Evolutionary conservation across 148 eudicot genomes (phyloP).

Genomic region (Fagopyrum tataricum): DNA sequence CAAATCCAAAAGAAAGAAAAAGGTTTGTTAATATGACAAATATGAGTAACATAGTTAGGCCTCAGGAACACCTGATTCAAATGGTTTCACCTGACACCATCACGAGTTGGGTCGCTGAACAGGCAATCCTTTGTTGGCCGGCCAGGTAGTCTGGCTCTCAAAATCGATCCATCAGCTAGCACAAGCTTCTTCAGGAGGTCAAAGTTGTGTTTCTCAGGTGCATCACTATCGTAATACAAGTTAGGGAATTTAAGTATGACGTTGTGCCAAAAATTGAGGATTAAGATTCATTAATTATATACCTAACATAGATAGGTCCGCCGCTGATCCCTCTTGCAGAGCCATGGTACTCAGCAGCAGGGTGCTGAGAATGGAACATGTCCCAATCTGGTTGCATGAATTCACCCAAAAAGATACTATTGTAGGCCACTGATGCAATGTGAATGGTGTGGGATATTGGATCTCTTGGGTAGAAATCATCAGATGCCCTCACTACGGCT

Average conservation of each 20-base stretch:
- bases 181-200: slow-evolving; percentile 76
- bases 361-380: slow-evolving; percentile 87
- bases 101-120: slow-evolving; percentile 76
- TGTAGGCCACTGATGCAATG: slow-evolving; percentile 81
- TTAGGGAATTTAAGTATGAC: too few species aligned
- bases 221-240: slow-evolving; percentile 43
- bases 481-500: slow-evolving; percentile 85
- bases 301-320: slow-evolving; percentile 84
- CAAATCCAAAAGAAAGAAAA: too few species aligned
- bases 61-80: too few species aligned
- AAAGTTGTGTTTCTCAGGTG: slow-evolving; percentile 83
- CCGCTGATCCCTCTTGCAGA: slow-evolving; percentile 83
- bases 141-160: slow-evolving; percentile 70
- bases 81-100: slow-evolving; percentile 72
- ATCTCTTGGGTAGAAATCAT: slow-evolving; percentile 84
- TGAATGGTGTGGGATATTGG: slow-evolving; percentile 87
- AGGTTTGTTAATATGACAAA: too few species aligned
- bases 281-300: neutral
- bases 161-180: slow-evolving; percentile 75
- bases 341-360: slow-evolving; percentile 82
- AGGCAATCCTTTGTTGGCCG: slow-evolving; percentile 83
- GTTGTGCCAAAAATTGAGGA: neutral
- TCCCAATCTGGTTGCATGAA: slow-evolving; percentile 97
- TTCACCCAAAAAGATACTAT: slow-evolving; percentile 82
- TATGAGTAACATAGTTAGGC: too few species aligned